Conservation (phyloP, 257 asterid genomes). For the Leptodermis oblonga region DNA sequence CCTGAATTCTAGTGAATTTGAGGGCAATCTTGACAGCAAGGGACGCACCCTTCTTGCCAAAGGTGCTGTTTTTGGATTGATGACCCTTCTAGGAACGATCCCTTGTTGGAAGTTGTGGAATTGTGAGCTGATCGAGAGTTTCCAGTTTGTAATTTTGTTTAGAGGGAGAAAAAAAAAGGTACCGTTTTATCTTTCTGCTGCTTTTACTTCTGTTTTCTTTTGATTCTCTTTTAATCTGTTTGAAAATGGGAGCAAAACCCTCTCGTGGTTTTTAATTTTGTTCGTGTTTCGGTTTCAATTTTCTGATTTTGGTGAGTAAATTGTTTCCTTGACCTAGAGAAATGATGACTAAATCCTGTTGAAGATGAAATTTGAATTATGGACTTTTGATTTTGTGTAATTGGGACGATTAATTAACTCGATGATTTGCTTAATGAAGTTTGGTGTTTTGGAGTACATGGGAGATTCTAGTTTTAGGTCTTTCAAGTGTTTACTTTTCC, state of each 20-base stretch:
- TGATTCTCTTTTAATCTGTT: not conserved
- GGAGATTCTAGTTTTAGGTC: not conserved
- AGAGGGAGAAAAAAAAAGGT: not conserved
- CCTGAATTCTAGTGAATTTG: not conserved
- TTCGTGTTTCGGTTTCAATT: not conserved
- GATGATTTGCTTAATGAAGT: not conserved
- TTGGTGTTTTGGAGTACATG: not conserved
- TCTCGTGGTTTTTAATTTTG: not conserved
- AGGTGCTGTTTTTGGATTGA: not conserved
- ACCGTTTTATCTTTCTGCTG: not conserved
- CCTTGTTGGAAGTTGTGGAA: not conserved
- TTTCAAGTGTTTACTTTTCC: not conserved
- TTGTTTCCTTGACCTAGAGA: constrained; percentile 7
- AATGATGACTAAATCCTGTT: not conserved
- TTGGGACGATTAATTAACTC: not conserved
- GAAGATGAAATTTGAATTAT: not conserved
- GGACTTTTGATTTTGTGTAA: not conserved
- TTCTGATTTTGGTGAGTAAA: not conserved
- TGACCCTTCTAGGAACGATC: not conserved
- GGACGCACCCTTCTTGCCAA: not conserved
- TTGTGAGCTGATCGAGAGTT: not conserved
- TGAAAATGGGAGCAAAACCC: not conserved
- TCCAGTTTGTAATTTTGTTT: not conserved
- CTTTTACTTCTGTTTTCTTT: not conserved
- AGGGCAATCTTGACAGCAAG: not conserved